A percentile compares a stretch with the other conserved stretches of the same genome.
Evolutionary conservation across 1,284 basidiomycete genomes (phyloP).

Genomic region (Entoloma clypeatum): DNA sequence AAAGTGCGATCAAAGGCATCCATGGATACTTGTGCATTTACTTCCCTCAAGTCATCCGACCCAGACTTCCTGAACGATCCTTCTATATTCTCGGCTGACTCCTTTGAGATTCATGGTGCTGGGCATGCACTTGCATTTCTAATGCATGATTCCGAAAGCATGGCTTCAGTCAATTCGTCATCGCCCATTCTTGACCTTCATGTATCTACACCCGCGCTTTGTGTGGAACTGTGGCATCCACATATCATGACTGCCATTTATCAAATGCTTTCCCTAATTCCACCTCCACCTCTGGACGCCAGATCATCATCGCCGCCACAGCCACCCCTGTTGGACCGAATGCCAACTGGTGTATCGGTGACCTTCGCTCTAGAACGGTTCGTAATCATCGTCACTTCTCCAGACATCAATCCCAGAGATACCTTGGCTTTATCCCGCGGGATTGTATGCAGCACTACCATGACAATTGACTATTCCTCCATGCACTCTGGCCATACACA

Average conservation of each 20-base stretch:
- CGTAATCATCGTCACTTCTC: conserved; percentile 67
- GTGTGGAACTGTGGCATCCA: conserved; percentile 72
- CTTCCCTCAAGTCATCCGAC: conserved; percentile 27
- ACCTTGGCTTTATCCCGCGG: conserved; percentile 68
- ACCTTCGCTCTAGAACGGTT: conserved; percentile 64
- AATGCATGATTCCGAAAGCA: conserved; percentile 39
- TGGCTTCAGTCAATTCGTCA: conserved; percentile 46
- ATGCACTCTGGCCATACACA: conserved; percentile 46
- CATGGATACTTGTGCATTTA: conserved; percentile 22
- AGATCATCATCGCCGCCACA: conserved; percentile 19
- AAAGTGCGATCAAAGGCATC: conserved; percentile 36
- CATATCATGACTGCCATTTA: conserved; percentile 55
- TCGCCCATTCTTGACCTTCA: conserved; percentile 52
- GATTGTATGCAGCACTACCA: conserved; percentile 56
- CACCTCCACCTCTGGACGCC: conserved; percentile 18
- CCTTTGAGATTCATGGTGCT: conserved; percentile 43
- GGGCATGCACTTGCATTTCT: conserved; percentile 47
- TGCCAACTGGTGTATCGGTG: conserved; percentile 54
- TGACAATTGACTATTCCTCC: conserved; percentile 61
- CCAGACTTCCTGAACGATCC: conserved; percentile 42
- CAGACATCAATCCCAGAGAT: conserved; percentile 74
- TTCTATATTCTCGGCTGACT: conserved; percentile 54
- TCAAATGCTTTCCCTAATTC: conserved; percentile 38
- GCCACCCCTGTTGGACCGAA: conserved; percentile 28
- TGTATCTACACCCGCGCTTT: conserved; percentile 56